phyloP scores from a whole-genome alignment of 495 filamentous ascomycete species.

The Hypoxylon fragiforme region DNA sequence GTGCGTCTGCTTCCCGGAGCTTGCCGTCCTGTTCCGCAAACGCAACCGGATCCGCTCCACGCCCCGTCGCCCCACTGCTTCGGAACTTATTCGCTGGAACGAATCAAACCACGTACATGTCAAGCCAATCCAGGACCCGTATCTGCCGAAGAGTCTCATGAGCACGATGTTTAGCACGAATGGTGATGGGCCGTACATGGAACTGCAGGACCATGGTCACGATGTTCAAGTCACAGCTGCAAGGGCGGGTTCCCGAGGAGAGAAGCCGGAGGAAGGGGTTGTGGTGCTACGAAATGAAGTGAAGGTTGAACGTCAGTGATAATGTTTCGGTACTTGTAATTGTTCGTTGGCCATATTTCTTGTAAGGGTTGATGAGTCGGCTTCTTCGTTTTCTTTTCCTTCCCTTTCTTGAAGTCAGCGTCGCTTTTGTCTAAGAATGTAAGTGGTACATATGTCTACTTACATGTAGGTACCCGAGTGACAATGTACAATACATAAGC shows the following conservation, averaged over 20 bases:
- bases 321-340: no score
- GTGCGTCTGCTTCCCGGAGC: conserved; percentile 18
- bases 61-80: not conserved
- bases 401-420: no score
- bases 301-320: not conserved
- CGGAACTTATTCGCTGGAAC: not conserved
- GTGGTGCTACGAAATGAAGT: not conserved
- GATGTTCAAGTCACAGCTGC: not conserved
- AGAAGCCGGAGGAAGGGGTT: not conserved
- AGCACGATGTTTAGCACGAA: not conserved
- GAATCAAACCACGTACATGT: not conserved
- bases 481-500: no score
- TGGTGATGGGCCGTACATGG: not conserved
- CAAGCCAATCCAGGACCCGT: not conserved
- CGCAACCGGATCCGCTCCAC: not conserved
- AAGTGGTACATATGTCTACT: no score
- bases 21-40: not conserved
- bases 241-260: not conserved
- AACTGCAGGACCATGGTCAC: not conserved
- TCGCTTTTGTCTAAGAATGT: no score
- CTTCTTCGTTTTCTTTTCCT: no score
- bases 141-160: not conserved
- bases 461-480: no score
- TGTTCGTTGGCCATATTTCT: no score
- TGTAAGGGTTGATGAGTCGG: no score